Evolutionary conservation across 352 stramenopile genomes (phyloP).

Genomic region (Phytophthora macrochlamydospora): DNA sequence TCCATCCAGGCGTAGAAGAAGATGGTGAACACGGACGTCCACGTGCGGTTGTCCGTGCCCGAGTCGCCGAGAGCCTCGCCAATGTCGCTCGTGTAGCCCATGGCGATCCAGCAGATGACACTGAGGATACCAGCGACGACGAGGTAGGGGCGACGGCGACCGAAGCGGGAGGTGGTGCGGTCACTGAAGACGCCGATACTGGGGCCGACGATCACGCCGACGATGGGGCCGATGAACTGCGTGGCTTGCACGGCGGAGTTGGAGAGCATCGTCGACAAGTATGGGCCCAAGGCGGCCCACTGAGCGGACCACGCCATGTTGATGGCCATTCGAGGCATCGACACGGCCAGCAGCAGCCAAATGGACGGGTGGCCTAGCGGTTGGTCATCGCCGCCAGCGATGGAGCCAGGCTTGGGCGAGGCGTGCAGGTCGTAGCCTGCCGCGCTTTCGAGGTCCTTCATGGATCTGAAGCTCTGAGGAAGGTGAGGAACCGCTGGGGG

Average conservation of each 20-base stretch:
- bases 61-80: slow-evolving; percentile 23
- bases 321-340: slow-evolving; percentile 28
- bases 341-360: slow-evolving; percentile 21
- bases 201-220: too few relatives aligned
- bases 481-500: neutral
- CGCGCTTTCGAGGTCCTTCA: slow-evolving; percentile 12
- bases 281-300: slow-evolving; percentile 53
- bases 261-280: slow-evolving; percentile 18
- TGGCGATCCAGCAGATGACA: slow-evolving; percentile 45
- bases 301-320: slow-evolving; percentile 38
- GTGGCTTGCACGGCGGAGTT: too few relatives aligned
- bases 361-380: neutral
- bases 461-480: neutral
- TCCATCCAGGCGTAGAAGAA: slow-evolving; percentile 32
- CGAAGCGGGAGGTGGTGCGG: slow-evolving; percentile 20
- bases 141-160: slow-evolving; percentile 29
- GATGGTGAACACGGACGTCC: slow-evolving; percentile 26
- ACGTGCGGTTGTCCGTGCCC: slow-evolving; percentile 30
- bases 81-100: slow-evolving; percentile 41
- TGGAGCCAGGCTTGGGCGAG: slow-evolving; percentile 4
- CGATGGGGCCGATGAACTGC: too few relatives aligned
- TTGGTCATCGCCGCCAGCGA: slow-evolving; percentile 6
- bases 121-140: slow-evolving; percentile 45
- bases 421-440: slow-evolving; percentile 11
- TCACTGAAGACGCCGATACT: neutral